Base-by-base conservation (phyloP, 2,329 filamentous ascomycete species). In the Trichoderma sp. region DNA sequence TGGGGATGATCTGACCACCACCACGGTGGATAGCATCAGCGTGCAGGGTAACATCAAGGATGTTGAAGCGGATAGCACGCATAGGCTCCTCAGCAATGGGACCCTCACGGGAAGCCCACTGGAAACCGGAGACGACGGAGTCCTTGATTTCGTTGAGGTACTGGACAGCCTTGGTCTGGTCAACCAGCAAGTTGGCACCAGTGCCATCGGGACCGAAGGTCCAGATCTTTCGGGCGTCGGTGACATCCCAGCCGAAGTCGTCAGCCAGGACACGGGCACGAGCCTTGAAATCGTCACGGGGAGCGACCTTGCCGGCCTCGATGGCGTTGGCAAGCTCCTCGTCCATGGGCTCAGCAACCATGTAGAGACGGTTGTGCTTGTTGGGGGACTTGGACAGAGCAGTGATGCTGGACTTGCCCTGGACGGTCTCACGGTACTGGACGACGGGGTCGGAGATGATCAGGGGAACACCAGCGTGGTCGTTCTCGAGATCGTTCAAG, bases 121-220 rank as follows among this genome's bases (percentile, higher is more conserved):
- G 96, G 94, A 99, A 99, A 91, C 96, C 96, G 78, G 96, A 98
- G 82, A 98, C 95, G 79, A 98, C 92, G 74, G 95, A 98, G 83
- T 99, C 96, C 93, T 99, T 99, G 91, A 99, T 99, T 93, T 99
- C 96, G 88, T 94, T 96, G 82, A 99, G 90, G 92, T 98, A 99
- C 89, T 99, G 96, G 77, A 99, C 96, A 79, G 96, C 96, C 93
- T 98, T 99, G 90, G 95, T 98, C 92, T 98, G 96, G 87, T 99
- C 96, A 82, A 99, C 91, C 79, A 99, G 88, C 90, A 99, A 88
- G 91, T 99, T 99, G 90, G 96, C 92, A 85, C 96, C 96, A 82
- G 88, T 96, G 84, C 94, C 97, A 85, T 99, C 96, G 80, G 96
- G 96, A 86, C 96, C 96, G 87, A 99, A 99, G 84, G 93, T 97